Conservation (phyloP, 164 flowering plant species). For the Saururus chinensis region DNA sequence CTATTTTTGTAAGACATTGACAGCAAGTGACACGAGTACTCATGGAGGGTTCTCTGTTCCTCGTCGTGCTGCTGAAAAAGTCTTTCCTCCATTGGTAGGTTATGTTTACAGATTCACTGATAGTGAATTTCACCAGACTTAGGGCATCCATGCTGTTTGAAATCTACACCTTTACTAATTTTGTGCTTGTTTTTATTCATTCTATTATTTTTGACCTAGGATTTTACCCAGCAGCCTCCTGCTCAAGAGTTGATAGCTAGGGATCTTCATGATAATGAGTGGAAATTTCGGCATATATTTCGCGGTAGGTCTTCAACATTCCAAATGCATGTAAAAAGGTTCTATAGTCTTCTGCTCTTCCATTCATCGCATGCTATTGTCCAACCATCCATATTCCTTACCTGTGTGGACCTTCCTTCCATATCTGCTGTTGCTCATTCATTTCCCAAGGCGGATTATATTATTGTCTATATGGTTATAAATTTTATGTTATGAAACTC, state of each 20-base stretch:
- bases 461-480: too few species aligned
- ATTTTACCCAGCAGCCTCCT: slow-evolving; percentile 86
- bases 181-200: not conserved
- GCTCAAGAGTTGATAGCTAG: slow-evolving; percentile 85
- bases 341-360: too few species aligned
- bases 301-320: slow-evolving; percentile 45
- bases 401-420: too few species aligned
- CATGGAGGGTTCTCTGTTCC: slow-evolving; percentile 98
- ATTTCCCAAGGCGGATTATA: too few species aligned
- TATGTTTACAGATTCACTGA: slow-evolving; percentile 4
- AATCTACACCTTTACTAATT: not conserved
- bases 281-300: slow-evolving; percentile 92
- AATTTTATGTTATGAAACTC: too few species aligned
- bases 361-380: too few species aligned
- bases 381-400: too few species aligned
- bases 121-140: not conserved
- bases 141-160: not conserved
- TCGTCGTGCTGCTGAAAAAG: slow-evolving; percentile 91
- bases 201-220: slow-evolving; percentile 30
- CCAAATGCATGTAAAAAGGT: not conserved
- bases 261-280: slow-evolving; percentile 88
- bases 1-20: slow-evolving; percentile 85
- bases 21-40: slow-evolving; percentile 91
- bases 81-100: slow-evolving; percentile 78
- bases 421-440: too few species aligned